Conservation (phyloP, 176 grass and related monocot genomes). For the Aegilops bicornis region DNA sequence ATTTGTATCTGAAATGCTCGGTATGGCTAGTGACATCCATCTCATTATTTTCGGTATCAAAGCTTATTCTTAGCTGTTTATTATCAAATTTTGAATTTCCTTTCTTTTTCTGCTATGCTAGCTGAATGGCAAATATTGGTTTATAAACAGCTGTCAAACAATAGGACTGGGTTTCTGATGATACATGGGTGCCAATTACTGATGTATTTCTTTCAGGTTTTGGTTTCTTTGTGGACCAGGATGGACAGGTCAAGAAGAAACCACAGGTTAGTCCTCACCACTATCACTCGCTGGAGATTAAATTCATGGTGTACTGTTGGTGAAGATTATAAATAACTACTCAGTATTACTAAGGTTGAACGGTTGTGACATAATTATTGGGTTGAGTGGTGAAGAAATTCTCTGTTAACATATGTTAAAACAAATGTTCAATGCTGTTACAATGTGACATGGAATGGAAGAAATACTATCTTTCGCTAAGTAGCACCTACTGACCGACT, state of each 20-base stretch:
- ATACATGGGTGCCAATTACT: background rate
- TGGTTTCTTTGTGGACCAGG: conserved; percentile 78
- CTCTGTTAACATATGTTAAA: background rate
- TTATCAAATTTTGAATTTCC: background rate
- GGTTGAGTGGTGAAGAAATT: conserved; percentile 1
- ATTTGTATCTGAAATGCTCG: too few species aligned
- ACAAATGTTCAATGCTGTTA: background rate
- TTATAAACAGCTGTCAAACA: background rate
- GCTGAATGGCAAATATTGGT: background rate
- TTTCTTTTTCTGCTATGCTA: background rate
- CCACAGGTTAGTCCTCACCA: conserved; percentile 49
- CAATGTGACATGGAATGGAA: background rate
- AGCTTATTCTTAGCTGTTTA: background rate
- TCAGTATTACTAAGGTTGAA: background rate
- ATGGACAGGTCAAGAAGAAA: conserved; percentile 76
- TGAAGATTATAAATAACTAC: background rate
- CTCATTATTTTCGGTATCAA: too few species aligned
- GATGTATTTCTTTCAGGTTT: conserved; percentile 48
- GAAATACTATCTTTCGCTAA: background rate
- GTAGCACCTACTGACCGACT: background rate
- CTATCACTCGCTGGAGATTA: background rate
- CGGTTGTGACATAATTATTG: background rate
- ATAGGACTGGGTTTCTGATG: background rate
- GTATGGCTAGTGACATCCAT: too few species aligned
- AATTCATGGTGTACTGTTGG: background rate